Conservation (phyloP, 2,329 filamentous ascomycete genomes). For the Colletotrichum brevisporum region DNA sequence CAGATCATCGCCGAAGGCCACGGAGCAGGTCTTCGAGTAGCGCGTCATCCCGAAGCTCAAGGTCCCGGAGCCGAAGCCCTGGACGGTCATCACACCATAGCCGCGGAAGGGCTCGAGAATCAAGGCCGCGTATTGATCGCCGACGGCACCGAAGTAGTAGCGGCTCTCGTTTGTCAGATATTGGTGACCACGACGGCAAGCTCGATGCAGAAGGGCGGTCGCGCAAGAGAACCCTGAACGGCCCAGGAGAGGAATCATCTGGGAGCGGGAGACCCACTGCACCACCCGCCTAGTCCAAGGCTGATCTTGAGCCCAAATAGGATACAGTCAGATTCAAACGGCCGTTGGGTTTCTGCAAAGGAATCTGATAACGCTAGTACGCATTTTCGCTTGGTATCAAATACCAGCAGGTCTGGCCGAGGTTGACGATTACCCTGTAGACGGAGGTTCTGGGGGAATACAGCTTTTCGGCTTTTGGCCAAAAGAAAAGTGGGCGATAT, state of each 20-base stretch:
- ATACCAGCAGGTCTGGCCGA: too few species aligned
- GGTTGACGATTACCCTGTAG: too few species aligned
- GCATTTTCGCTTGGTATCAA: background rate
- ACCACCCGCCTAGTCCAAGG: slow-evolving; percentile 66
- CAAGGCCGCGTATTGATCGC: background rate
- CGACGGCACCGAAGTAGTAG: slow-evolving; percentile 7
- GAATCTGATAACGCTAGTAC: too few species aligned
- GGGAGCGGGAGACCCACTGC: slow-evolving; percentile 47
- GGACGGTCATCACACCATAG: slow-evolving; percentile 45
- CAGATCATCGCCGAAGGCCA: slow-evolving; percentile 52
- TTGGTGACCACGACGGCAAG: background rate
- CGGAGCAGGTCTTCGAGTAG: slow-evolving; percentile 51
- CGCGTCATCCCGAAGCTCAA: slow-evolving; percentile 56
- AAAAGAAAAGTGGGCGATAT: background rate
- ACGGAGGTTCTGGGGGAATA: too few species aligned
- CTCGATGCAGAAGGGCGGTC: background rate
- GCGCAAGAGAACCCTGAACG: background rate
- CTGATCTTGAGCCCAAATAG: slow-evolving; percentile 40
- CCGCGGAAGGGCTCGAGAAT: slow-evolving; percentile 34
- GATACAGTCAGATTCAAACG: background rate
- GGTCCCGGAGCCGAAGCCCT: slow-evolving; percentile 54
- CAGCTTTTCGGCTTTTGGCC: too few species aligned
- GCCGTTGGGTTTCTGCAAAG: too few species aligned
- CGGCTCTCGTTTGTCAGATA: background rate
- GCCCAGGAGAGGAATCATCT: background rate